Base-by-base conservation (phyloP, 192 early-diverging fungal genomes). In the Entomortierella lignicola region DNA sequence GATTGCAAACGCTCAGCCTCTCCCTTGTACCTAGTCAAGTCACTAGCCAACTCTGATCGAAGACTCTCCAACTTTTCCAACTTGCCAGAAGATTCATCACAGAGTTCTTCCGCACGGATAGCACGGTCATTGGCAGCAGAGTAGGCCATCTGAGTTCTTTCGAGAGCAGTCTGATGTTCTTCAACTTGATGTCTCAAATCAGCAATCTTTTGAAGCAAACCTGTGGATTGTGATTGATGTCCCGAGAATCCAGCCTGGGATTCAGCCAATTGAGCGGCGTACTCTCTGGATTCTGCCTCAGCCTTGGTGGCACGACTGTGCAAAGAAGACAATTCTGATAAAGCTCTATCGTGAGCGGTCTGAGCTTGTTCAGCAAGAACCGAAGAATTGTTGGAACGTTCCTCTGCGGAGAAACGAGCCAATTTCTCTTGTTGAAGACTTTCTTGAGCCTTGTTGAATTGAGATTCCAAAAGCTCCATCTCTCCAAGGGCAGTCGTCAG, bases 291-390 rank as follows among this genome's bases (percentile, higher is more conserved):
- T 54, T 87, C 81, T 10, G 72, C 67, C 68, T 89, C 87, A 4
- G 85, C 85, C 18, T 66, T 66, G 10, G 80, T 59, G 1, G 83
- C 73, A 55, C 84, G 81, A 27, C 55, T 60, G 52, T 89, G 84
- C 23, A 87, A 37, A 3, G 66, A 66, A 1, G 84, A 72, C 18
- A 89, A 56, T 61, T 89, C 85, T 5, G 83, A 67, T 12, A 87
- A 63, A 2, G 83, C 83, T 8, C 81, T 32, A 2, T 83, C 80
- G 15, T 89, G 87, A 4, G 87, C 84, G 56, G 84, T 67, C 59
- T 86, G 84, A 0, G 85, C 84, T 63, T 85, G 80, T 61, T 89
- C 84, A 18, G 87, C 85, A 30, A 82, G 56, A 18, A 69, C n/a
- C 2, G 83, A 72, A 5, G 85, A 83, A 17, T 72, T 69, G 13